A percentile compares a stretch with the other conserved stretches of the same genome.
phyloP scores from a whole-genome alignment of 2,329 filamentous ascomycete genomes.

The Colletotrichum sp. region DNA sequence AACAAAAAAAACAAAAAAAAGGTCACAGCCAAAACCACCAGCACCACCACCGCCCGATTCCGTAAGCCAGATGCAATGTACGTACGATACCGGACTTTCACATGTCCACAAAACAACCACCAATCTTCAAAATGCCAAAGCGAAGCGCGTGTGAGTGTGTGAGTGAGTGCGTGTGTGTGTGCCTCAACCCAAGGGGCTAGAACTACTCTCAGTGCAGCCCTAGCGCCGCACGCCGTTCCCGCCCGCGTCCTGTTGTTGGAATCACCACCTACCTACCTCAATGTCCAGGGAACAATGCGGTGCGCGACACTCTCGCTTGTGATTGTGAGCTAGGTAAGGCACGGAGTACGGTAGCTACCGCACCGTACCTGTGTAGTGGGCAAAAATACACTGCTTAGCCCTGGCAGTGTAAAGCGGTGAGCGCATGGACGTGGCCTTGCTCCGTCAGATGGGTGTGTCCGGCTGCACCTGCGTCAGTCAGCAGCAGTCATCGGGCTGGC shows the following conservation, averaged over 20 bases:
- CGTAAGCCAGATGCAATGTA: neutral
- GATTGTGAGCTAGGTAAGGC: neutral
- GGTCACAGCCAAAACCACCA: neutral
- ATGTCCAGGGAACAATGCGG: neutral
- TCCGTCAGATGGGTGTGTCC: neutral
- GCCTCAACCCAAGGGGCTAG: neutral
- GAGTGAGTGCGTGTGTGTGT: neutral
- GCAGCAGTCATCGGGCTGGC: neutral
- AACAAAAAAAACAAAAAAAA: neutral
- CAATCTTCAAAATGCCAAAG: neutral
- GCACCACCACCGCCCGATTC: neutral
- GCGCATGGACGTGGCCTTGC: slow-evolving; percentile 4
- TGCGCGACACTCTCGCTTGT: neutral
- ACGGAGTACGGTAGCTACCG: no score
- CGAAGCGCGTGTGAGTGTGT: neutral
- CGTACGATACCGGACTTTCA: slow-evolving; percentile 10
- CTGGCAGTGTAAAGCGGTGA: neutral
- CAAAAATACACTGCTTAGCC: neutral
- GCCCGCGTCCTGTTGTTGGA: neutral
- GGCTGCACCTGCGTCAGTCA: neutral
- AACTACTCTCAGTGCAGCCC: neutral
- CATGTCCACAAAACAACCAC: neutral
- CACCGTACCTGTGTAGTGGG: neutral
- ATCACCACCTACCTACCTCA: neutral
- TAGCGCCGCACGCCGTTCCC: neutral